Percentiles rank a stretch among this genome's conserved stretches.
Evolutionary conservation across 495 filamentous ascomycete genomes (phyloP).

Genomic region (Hypoxylon subgilvum): DNA sequence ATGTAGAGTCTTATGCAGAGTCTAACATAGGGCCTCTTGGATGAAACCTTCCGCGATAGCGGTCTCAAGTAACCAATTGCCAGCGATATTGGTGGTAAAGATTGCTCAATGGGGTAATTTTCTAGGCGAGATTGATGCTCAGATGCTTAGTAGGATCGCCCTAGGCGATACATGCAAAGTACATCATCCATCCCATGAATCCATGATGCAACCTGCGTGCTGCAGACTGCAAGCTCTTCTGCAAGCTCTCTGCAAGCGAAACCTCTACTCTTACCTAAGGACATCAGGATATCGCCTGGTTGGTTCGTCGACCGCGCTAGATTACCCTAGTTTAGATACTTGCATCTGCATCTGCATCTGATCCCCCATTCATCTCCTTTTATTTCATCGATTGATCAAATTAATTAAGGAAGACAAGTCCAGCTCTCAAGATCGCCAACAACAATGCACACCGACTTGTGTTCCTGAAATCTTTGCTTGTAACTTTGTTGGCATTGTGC

Average conservation of each 20-base stretch:
- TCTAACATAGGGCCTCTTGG: not conserved
- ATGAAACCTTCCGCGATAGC: constrained; percentile 4
- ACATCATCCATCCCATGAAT: no score
- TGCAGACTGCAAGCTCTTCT: constrained; percentile 29
- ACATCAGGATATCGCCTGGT: no score
- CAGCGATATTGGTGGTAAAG: constrained; percentile 12
- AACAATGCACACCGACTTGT: no score
- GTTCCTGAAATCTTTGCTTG: not conserved
- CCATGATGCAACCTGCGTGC: constrained; percentile 26
- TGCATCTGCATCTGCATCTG: no score
- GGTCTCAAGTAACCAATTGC: constrained; percentile 25
- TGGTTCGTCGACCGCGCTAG: no score
- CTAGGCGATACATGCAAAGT: no score
- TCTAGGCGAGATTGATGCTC: constrained; percentile 25
- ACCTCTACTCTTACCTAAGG: no score
- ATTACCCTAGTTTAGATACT: no score
- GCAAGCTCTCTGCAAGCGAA: not conserved
- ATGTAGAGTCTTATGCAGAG: no score
- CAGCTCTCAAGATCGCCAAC: no score
- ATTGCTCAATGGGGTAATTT: constrained; percentile 29
- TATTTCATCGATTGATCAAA: constrained; percentile 1
- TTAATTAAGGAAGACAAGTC: not conserved
- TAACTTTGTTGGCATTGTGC: not conserved
- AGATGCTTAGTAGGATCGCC: constrained; percentile 20
- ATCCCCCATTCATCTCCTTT: not conserved